Evolutionary conservation across 352 stramenopile genomes (phyloP).

Genomic region (Bremia lactucae): DNA sequence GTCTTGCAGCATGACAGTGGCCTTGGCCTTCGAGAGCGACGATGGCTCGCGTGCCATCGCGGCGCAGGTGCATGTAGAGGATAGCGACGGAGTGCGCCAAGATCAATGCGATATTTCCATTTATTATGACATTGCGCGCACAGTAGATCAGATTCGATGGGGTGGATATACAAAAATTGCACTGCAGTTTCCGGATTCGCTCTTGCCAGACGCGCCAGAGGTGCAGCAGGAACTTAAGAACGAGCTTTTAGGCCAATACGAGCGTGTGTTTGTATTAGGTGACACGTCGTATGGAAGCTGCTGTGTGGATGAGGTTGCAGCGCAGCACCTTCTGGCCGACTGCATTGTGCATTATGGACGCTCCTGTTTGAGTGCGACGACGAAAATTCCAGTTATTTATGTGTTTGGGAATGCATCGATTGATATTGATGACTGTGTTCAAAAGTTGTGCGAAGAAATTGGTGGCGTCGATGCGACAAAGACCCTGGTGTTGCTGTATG

Average conservation of each 20-base stretch:
- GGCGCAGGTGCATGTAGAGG: constrained; percentile 45
- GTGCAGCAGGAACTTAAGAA: constrained; percentile 77
- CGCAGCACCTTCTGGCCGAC: constrained; percentile 89
- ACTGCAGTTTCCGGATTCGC: constrained; percentile 92
- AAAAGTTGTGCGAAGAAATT: constrained; percentile 26
- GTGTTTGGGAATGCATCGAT: constrained; percentile 75
- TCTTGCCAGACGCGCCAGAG: constrained; percentile 80
- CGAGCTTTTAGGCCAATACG: constrained; percentile 27
- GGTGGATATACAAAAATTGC: constrained; percentile 76
- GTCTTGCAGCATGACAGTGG: constrained; percentile 37
- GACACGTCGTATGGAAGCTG: constrained; percentile 94
- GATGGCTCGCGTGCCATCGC: constrained; percentile 70
- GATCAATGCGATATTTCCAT: constrained; percentile 25
- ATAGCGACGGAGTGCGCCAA: constrained; percentile 40
- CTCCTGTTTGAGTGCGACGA: constrained; percentile 83
- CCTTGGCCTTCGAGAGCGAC: constrained; percentile 71
- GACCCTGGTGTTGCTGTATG: constrained; percentile 84
- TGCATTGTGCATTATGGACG: constrained; percentile 93
- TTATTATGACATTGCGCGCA: constrained; percentile 64
- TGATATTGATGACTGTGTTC: constrained; percentile 45
- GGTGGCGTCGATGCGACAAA: constrained; percentile 25
- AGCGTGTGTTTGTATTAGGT: constrained; percentile 89
- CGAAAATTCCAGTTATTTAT: constrained; percentile 86
- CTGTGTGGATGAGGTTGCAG: constrained; percentile 93
- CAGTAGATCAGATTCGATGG: constrained; percentile 39